Evolutionary conservation across 1,284 basidiomycete species (phyloP).

Genomic region (Sanghuangporus sanghuang): DNA sequence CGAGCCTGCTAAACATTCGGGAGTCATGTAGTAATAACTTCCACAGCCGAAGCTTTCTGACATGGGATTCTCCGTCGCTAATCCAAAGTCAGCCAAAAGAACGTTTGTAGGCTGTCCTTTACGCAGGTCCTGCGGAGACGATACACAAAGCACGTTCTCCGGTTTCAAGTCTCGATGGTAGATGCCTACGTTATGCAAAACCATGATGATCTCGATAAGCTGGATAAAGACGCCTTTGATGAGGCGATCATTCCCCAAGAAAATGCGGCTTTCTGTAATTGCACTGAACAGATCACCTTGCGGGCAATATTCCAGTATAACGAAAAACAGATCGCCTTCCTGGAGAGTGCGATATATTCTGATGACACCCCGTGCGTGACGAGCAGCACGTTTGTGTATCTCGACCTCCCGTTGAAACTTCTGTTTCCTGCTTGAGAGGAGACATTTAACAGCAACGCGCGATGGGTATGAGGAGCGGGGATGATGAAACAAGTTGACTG

Average conservation of each 20-base stretch:
- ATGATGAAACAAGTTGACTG: conserved; percentile 18
- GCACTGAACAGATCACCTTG: conserved; percentile 63
- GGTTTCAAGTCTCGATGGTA: conserved; percentile 74
- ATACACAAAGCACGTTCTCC: conserved; percentile 62
- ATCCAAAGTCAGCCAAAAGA: conserved; percentile 59
- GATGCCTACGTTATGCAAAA: conserved; percentile 55
- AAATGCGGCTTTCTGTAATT: conserved; percentile 47
- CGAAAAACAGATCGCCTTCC: conserved; percentile 49
- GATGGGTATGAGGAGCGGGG: not conserved
- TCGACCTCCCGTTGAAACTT: conserved; percentile 45
- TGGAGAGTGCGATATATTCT: conserved; percentile 54
- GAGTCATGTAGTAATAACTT: conserved; percentile 58
- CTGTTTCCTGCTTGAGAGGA: not conserved
- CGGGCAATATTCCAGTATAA: conserved; percentile 58
- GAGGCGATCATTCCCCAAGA: conserved; percentile 44
- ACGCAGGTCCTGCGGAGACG: not conserved
- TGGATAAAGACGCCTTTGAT: conserved; percentile 50
- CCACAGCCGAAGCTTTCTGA: conserved; percentile 48
- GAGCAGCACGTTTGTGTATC: conserved; percentile 49
- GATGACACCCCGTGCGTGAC: conserved; percentile 53
- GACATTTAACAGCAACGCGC: conserved; percentile 5
- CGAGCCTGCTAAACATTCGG: conserved; percentile 55
- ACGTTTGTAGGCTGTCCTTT: conserved; percentile 37
- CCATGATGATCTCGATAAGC: conserved; percentile 58
- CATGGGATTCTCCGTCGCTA: conserved; percentile 49